Percentiles rank a stretch among this genome's conserved stretches.
Evolutionary conservation across 2,329 filamentous ascomycete species (phyloP).

Genomic region (Penicillium frequentans): DNA sequence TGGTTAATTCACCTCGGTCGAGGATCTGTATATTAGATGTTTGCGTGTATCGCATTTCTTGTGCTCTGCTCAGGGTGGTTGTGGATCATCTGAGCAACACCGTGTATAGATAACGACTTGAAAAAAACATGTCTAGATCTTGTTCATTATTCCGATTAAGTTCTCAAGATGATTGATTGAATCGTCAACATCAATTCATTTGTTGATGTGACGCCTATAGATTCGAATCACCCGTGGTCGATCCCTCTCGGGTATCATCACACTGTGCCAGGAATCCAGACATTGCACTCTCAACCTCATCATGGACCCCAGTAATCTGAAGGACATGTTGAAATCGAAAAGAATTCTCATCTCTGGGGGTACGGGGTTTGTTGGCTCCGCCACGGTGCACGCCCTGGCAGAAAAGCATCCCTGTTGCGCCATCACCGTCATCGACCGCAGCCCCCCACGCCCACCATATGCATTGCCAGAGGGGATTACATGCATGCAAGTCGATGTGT

Average conservation of each 20-base stretch:
- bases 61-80: constrained; percentile 15
- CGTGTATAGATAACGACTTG: constrained; percentile 28
- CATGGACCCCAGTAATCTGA: neutral
- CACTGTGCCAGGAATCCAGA: neutral
- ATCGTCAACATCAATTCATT: neutral
- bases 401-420: constrained; percentile 37
- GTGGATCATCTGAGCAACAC: constrained; percentile 13
- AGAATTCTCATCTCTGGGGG: constrained; percentile 40
- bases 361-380: constrained; percentile 42
- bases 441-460: constrained; percentile 30
- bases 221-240: neutral
- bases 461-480: constrained; percentile 22
- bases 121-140: constrained; percentile 20
- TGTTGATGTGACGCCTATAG: neutral
- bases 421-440: constrained; percentile 39
- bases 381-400: constrained; percentile 37
- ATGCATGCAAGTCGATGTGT: constrained; percentile 38
- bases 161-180: neutral
- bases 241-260: neutral
- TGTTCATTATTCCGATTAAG: neutral
- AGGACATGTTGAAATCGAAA: constrained; percentile 9
- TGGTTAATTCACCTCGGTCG: constrained; percentile 32
- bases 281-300: neutral
- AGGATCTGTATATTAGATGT: constrained; percentile 40
- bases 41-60: constrained; percentile 26